Percentiles rank a stretch among this genome's conserved stretches.
These are phyloP conservation scores for Chrysoporthe austroafricana DNA, from an alignment of 2,329 filamentous ascomycete genomes.

Conservation along the genomic window DNA sequence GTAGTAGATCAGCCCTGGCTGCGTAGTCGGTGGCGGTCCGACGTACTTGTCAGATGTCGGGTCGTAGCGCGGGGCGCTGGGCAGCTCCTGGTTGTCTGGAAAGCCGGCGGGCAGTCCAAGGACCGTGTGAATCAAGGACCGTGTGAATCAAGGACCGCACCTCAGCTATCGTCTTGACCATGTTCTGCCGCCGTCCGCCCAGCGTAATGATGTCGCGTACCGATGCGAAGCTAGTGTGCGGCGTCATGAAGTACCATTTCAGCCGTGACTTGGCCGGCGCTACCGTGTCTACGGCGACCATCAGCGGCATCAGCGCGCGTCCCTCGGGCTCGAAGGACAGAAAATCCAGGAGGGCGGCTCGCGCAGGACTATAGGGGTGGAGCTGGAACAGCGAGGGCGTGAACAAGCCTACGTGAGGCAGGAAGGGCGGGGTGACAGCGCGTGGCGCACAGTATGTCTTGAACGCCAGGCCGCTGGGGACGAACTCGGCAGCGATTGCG, in stretches of 20 bases:
- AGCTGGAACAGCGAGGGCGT: not conserved
- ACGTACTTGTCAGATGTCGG: not conserved
- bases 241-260: slow-evolving; percentile 8
- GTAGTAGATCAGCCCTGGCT: slow-evolving; percentile 3
- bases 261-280: not conserved
- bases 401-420: not conserved
- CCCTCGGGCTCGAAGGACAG: not conserved
- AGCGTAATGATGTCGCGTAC: not conserved
- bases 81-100: not conserved
- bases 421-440: not conserved
- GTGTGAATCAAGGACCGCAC: not conserved
- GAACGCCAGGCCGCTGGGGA: not conserved
- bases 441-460: slow-evolving; percentile 7
- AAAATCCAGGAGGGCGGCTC: not conserved
- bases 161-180: not conserved
- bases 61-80: slow-evolving; percentile 2
- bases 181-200: not conserved
- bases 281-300: not conserved
- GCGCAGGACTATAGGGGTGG: not conserved
- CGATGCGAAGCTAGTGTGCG: slow-evolving; percentile 2
- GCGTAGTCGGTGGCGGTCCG: not conserved
- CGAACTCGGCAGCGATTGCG: slow-evolving; percentile 1
- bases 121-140: not conserved
- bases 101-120: not conserved
- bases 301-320: not conserved